Base-by-base conservation (phyloP, 805 yeast species). In the Blastobotrys mokoenaii region DNA sequence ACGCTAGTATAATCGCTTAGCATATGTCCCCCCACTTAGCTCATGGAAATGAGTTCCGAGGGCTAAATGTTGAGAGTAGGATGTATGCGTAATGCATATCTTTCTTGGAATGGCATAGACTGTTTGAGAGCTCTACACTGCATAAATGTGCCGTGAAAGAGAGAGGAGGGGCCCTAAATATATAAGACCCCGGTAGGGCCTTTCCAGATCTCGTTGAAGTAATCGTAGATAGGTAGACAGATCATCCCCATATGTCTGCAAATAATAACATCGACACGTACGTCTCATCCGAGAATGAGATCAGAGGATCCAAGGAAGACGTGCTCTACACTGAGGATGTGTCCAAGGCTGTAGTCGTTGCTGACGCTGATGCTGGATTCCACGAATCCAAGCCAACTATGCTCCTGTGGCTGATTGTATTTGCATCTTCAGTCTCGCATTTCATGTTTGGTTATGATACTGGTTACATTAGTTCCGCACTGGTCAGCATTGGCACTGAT, bases 401-500 rank as follows among this genome's bases (percentile, higher is more conserved):
- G n/a, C 42, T 46, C 9, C 35, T 46, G 34, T 31, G 42, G n/a
- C 30, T 46, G 9, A 8, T 46, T 1, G 49, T 46, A 3, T 25
- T 46, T 12, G 43, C 42, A 12, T 46, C 49, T 7, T 46, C 49
- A 2, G 46, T 46, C 2, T 46, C 49, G n/a, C 49, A 46, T 33
- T 46, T 52, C 38, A 46, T 52, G 51, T 90, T 89, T 65, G 98
- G 98, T 56, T 90, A 89, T 60, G 98, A 90, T 64, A 90, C 97
- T 1, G 97, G 97, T 54, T 89, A 89, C 66, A 88, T 90, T 36
- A 89, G 97, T 3, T 79, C 94, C 14, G 97, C 97, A 0, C 70
- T 90, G 56, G 95, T 88, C 17, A 77, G 86, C 32, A 79, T 90
- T 40, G 87, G 88, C 9, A 76, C 78, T 3, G 95, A 84, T 60